These are phyloP conservation scores for Ganoderma boninense DNA, from an alignment of 1,284 basidiomycete species.

Conservation along the genomic window DNA sequence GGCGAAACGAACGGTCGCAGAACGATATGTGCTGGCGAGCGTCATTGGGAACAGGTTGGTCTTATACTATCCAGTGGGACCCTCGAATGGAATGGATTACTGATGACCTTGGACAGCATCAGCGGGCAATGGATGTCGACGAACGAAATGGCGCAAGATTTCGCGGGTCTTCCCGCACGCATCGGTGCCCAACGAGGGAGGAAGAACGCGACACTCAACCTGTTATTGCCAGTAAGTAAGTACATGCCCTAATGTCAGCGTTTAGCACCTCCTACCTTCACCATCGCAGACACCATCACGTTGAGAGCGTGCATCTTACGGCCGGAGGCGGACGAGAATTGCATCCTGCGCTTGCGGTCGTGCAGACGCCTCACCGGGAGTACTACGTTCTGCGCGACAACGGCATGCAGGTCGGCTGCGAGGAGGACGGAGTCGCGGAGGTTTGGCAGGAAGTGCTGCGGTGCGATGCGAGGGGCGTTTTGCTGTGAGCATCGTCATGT, in stretches of 20 bases:
- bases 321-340: constrained; percentile 49
- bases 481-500: neutral
- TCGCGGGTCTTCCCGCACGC: constrained; percentile 54
- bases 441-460: constrained; percentile 69
- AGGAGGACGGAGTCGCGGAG: constrained; percentile 71
- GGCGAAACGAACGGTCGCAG: constrained; percentile 58
- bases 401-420: constrained; percentile 78
- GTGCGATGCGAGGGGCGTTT: constrained; percentile 47
- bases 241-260: neutral
- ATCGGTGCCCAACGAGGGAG: constrained; percentile 23
- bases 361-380: constrained; percentile 72
- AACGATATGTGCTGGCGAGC: constrained; percentile 70
- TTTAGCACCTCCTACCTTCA: neutral
- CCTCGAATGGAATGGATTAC: neutral
- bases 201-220: constrained; percentile 48
- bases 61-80: constrained; percentile 2
- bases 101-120: constrained; percentile 49
- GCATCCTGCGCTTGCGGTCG: constrained; percentile 68
- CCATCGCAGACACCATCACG: constrained; percentile 67
- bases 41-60: constrained; percentile 71
- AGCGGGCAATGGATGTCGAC: constrained; percentile 73
- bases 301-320: constrained; percentile 77
- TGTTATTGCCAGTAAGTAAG: constrained; percentile 69
- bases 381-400: constrained; percentile 76
- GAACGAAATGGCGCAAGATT: constrained; percentile 70